Evolutionary conservation across 2,329 filamentous ascomycete genomes (phyloP).

Genomic region (Claviceps fusiformis): DNA sequence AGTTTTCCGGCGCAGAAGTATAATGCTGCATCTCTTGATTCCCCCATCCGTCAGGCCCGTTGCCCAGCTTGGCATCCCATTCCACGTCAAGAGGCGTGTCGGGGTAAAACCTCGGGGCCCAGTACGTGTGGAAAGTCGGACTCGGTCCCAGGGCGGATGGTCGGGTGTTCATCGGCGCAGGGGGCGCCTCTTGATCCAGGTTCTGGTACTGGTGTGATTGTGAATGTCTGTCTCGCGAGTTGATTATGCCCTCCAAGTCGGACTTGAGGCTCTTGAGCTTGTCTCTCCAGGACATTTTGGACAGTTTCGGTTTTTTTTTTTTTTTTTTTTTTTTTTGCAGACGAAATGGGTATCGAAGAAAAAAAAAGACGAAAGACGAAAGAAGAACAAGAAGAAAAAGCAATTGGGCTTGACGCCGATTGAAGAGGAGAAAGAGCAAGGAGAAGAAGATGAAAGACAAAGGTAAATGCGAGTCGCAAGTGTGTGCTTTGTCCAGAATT

Average conservation of each 20-base stretch:
- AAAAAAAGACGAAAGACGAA: no score
- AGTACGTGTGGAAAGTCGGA: conserved; percentile 25
- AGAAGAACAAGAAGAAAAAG: no score
- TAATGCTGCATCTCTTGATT: conserved; percentile 49
- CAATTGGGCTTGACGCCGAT: no score
- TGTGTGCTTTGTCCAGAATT: no score
- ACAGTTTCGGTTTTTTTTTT: no score
- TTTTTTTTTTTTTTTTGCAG: no score
- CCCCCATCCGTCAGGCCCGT: conserved; percentile 46
- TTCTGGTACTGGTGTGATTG: conserved; percentile 4
- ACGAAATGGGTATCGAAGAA: not conserved
- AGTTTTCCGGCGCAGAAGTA: conserved; percentile 32
- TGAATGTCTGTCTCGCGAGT: conserved; percentile 11
- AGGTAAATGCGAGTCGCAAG: no score
- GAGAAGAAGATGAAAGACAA: no score
- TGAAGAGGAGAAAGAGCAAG: no score
- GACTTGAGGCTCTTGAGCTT: conserved; percentile 25
- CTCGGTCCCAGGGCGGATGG: conserved; percentile 7
- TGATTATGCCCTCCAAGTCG: conserved; percentile 23
- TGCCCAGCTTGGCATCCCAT: conserved; percentile 40
- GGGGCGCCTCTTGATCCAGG: conserved; percentile 5
- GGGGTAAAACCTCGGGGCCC: conserved; percentile 36
- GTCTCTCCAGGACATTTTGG: conserved; percentile 23
- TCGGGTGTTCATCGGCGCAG: conserved; percentile 10
- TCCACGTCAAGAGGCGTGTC: conserved; percentile 31